A percentile compares a stretch with the other conserved stretches of the same genome.
Conservation (phyloP, 1,284 basidiomycete species). For the Melampsora larici-populina region DNA sequence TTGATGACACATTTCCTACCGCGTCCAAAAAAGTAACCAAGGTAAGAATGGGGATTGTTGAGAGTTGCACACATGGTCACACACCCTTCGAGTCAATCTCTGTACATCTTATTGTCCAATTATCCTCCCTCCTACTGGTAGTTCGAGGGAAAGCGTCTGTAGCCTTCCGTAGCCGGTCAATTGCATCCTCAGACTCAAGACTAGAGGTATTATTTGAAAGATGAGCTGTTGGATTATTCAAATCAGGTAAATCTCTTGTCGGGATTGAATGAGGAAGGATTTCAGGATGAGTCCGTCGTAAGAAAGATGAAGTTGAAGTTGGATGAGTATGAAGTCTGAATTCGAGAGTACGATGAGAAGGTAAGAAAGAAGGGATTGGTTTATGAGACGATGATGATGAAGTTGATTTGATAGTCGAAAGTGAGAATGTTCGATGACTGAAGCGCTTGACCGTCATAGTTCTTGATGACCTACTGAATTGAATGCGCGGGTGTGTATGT, state of each 20-base stretch:
- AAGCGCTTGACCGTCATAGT: too few relatives aligned
- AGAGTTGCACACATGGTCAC: too few relatives aligned
- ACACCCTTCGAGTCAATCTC: slow-evolving; percentile 24
- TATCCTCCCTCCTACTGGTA: slow-evolving; percentile 9
- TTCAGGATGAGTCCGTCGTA: background rate
- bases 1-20: background rate
- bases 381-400: background rate
- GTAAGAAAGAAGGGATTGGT: slow-evolving; percentile 32
- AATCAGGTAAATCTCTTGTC: too few relatives aligned
- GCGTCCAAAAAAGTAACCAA: background rate
- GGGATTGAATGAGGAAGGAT: background rate
- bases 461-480: too few relatives aligned
- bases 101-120: slow-evolving; percentile 17
- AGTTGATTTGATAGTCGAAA: background rate
- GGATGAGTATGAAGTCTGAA: slow-evolving; percentile 13
- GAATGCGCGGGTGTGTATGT: too few relatives aligned
- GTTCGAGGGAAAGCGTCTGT: background rate
- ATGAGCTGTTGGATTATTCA: background rate
- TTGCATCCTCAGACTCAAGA: background rate
- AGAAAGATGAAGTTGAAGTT: background rate
- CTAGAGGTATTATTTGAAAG: background rate
- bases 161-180: background rate
- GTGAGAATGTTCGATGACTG: too few relatives aligned
- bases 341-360: slow-evolving; percentile 26
- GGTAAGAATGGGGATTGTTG: too few relatives aligned